Conservation (phyloP, 148 eudicot genomes). For the Nepenthes mirabilis region DNA sequence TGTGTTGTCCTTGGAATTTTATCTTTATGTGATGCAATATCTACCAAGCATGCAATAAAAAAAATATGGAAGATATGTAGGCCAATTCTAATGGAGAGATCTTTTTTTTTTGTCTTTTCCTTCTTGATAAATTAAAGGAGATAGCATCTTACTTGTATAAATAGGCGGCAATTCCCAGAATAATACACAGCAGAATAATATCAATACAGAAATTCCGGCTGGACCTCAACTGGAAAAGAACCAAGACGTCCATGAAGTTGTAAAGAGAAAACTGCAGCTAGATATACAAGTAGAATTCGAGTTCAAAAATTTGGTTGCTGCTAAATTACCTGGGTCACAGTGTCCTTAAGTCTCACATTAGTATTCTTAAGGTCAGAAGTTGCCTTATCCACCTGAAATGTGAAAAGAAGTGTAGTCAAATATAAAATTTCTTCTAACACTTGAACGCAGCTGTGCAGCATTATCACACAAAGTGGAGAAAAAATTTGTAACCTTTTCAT, state of each 20-base stretch:
- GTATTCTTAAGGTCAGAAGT: slow-evolving; percentile 90
- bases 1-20: too few relatives aligned
- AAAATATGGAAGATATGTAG: too few relatives aligned
- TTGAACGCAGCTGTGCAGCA: not conserved
- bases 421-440: not conserved
- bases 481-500: slow-evolving; percentile 57
- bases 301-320: slow-evolving; percentile 1
- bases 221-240: slow-evolving; percentile 67
- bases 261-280: slow-evolving; percentile 1
- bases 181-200: slow-evolving; percentile 75
- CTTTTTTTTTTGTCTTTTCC: too few relatives aligned
- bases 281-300: not conserved
- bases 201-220: slow-evolving; percentile 96
- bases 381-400: slow-evolving; percentile 76
- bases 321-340: slow-evolving; percentile 69
- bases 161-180: slow-evolving; percentile 94
- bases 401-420: not conserved
- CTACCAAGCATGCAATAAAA: too few relatives aligned
- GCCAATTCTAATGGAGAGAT: too few relatives aligned
- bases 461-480: not conserved
- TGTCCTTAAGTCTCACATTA: slow-evolving; percentile 91
- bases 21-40: too few relatives aligned
- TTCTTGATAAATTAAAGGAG: not conserved
- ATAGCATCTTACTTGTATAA: slow-evolving; percentile 74
- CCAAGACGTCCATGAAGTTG: slow-evolving; percentile 1